These are phyloP conservation scores for Panellus pusillus DNA, from an alignment of 768 basidiomycete genomes.

Conservation along the genomic window DNA sequence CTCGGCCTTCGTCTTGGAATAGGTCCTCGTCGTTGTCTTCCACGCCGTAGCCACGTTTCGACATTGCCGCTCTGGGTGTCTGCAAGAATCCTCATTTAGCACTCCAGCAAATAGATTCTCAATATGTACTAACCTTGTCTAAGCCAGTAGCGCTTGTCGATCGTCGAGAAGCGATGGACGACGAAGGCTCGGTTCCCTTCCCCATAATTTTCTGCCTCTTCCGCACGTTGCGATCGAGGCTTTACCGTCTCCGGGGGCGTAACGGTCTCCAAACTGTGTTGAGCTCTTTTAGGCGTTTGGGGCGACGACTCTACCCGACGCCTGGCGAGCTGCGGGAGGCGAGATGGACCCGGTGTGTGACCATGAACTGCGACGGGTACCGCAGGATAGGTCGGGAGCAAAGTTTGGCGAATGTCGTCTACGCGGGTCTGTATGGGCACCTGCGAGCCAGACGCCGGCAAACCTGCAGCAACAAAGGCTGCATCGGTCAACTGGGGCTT, in stretches of 20 bases:
- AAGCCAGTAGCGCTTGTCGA: no score
- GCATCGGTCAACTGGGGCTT: constrained; percentile 24
- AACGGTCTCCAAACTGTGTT: constrained; percentile 16
- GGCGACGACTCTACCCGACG: background rate
- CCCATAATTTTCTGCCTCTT: no score
- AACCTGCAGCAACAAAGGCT: constrained; percentile 23
- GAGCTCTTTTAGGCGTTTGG: constrained; percentile 19
- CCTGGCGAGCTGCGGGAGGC: no score
- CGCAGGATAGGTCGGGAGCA: constrained; percentile 31
- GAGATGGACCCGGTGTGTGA: constrained; percentile 15
- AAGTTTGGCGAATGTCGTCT: constrained; percentile 26
- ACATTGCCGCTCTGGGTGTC: no score
- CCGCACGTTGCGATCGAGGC: constrained; percentile 15
- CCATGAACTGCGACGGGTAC: constrained; percentile 18
- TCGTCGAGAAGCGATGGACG: no score
- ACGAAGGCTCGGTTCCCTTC: no score
- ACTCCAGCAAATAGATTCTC: no score
- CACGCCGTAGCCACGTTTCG: no score
- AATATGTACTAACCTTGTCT: no score
- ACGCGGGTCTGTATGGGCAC: constrained; percentile 26
- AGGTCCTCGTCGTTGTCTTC: constrained; percentile 26
- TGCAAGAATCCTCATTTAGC: no score
- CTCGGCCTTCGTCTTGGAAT: constrained; percentile 38
- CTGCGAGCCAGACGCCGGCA: constrained; percentile 10
- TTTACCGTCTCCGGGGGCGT: constrained; percentile 15